Evolutionary conservation across 495 filamentous ascomycete genomes (phyloP).

Genomic region (Letharia lupina): DNA sequence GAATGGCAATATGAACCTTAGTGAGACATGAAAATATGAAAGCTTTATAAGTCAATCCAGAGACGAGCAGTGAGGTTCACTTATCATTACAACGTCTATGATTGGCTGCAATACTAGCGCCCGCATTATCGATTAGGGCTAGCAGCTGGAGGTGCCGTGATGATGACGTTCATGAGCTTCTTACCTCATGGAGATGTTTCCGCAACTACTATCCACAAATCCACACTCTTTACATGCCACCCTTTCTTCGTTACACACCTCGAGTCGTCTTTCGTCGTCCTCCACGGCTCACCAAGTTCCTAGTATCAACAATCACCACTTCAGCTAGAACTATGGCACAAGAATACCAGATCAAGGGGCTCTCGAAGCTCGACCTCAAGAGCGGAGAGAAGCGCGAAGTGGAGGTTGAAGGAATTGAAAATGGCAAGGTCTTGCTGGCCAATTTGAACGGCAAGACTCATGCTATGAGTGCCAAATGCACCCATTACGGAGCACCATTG

Average conservation of each 20-base stretch:
- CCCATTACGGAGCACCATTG: conserved; percentile 88
- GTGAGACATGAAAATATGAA: not conserved
- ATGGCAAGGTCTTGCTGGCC: conserved; percentile 75
- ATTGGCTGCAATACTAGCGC: not conserved
- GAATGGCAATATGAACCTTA: too few relatives aligned
- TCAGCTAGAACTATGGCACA: conserved; percentile 41
- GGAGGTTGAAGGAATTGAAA: conserved; percentile 80
- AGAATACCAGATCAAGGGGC: conserved; percentile 80
- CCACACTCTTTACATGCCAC: conserved; percentile 13
- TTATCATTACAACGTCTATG: not conserved
- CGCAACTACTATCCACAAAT: not conserved
- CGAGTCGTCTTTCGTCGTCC: conserved; percentile 9
- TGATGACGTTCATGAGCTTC: not conserved
- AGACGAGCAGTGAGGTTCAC: too few relatives aligned
- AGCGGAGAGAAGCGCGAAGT: conserved; percentile 77
- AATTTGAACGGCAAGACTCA: conserved; percentile 66
- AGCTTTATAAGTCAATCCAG: too few relatives aligned
- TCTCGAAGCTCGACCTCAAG: conserved; percentile 62
- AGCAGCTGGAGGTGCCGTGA: not conserved
- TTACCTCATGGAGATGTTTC: not conserved
- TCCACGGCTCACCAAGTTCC: not conserved
- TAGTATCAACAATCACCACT: conserved; percentile 24
- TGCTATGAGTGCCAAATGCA: conserved; percentile 79
- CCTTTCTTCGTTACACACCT: not conserved
- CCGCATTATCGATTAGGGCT: not conserved